These are phyloP conservation scores for Xylaria digitata DNA, from an alignment of 2,329 filamentous ascomycete species.

Conservation along the genomic window DNA sequence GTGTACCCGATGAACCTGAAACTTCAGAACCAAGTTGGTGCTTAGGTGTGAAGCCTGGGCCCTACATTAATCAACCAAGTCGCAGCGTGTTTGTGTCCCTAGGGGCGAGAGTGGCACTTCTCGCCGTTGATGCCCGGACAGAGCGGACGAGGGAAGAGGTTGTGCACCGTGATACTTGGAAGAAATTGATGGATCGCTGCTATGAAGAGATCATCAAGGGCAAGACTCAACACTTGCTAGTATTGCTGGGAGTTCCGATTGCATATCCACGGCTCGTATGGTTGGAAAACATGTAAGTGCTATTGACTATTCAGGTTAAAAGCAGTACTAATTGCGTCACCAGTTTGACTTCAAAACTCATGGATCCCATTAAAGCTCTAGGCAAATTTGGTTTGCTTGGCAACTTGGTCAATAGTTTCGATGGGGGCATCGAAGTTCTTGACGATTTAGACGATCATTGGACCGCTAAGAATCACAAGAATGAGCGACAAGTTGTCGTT, in stretches of 20 bases:
- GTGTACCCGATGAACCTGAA: slow-evolving; percentile 81
- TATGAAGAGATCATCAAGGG: slow-evolving; percentile 85
- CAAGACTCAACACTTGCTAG: slow-evolving; percentile 88
- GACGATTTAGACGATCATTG: slow-evolving; percentile 97
- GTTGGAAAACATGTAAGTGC: slow-evolving; percentile 74
- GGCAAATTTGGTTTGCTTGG: slow-evolving; percentile 85
- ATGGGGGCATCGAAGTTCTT: slow-evolving; percentile 89
- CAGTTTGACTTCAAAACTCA: slow-evolving; percentile 82
- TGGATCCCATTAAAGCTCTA: slow-evolving; percentile 90
- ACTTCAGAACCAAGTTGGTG: slow-evolving; percentile 91
- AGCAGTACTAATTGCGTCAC: slow-evolving; percentile 50
- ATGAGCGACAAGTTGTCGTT: slow-evolving; percentile 85
- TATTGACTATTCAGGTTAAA: neutral
- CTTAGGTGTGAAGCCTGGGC: slow-evolving; percentile 80
- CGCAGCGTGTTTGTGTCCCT: slow-evolving; percentile 87
- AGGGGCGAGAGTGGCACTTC: slow-evolving; percentile 80
- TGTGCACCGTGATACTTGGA: slow-evolving; percentile 82
- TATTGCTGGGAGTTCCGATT: slow-evolving; percentile 85
- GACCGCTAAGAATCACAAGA: slow-evolving; percentile 95
- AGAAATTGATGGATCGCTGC: slow-evolving; percentile 86
- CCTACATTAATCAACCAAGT: slow-evolving; percentile 89
- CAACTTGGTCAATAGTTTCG: slow-evolving; percentile 85
- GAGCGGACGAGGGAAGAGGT: slow-evolving; percentile 88
- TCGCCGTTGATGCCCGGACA: slow-evolving; percentile 91
- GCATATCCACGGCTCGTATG: slow-evolving; percentile 82